phyloP scores from a whole-genome alignment of 192 early-diverging fungal genomes.

The Dissophora ornata region DNA sequence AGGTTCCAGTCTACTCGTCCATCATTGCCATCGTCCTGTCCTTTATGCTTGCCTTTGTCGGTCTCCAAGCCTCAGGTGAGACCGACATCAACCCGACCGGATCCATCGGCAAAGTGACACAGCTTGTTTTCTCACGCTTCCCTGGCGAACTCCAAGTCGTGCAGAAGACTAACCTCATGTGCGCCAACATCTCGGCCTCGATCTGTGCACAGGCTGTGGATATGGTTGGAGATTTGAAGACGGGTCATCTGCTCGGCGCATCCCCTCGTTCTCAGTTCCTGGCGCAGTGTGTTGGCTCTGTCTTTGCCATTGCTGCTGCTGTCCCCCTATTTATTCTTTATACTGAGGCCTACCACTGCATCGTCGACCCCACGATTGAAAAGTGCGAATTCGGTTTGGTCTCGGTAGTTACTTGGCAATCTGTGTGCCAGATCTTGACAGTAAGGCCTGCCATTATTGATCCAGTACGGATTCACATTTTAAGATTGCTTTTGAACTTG shows the following conservation, averaged over 20 bases:
- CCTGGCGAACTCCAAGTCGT: conserved; percentile 56
- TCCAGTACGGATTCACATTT: no score
- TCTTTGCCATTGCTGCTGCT: conserved; percentile 67
- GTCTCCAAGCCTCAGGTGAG: conserved; percentile 69
- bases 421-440: conserved; percentile 41
- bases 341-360: conserved; percentile 71
- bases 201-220: conserved; percentile 71
- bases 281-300: conserved; percentile 72
- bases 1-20: conserved; percentile 65
- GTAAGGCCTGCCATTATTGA: background rate
- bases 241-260: conserved; percentile 73
- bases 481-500: no score
- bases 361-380: conserved; percentile 47
- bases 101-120: conserved; percentile 72
- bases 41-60: conserved; percentile 75
- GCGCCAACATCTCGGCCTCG: conserved; percentile 68
- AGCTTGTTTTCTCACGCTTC: conserved; percentile 74
- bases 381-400: conserved; percentile 59
- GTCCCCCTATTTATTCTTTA: conserved; percentile 72
- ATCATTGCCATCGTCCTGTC: conserved; percentile 70
- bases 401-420: conserved; percentile 56
- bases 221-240: conserved; percentile 81
- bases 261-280: conserved; percentile 74
- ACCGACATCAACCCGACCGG: conserved; percentile 78
- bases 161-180: conserved; percentile 69